Evolutionary conservation across 2,329 filamentous ascomycete species (phyloP), one percentile per base, ranked within the genome.

Genomic region (Cytospora schulzeri): DNA sequence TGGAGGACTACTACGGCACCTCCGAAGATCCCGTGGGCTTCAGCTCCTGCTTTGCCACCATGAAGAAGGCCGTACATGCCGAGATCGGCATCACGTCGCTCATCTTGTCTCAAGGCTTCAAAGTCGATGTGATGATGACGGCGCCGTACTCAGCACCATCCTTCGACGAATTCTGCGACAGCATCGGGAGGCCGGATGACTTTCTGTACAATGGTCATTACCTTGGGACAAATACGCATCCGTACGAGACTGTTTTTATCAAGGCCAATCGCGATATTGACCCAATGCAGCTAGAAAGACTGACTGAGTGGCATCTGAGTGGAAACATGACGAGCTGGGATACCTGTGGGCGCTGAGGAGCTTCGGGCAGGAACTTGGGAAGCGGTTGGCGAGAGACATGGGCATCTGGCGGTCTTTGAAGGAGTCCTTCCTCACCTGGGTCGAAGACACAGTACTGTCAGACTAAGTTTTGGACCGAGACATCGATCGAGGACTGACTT

Each of bases 191-290:
- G 19, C 66, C 63, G 11, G 67, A 69, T 12, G 76, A 75, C 58
- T 53, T 73, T 26, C 63, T 71, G 15, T 72, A 66, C 59, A 65
- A 71, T 31, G 65, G 68, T 26, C 67, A 63, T 33, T 74, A 76
- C 62, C 70, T 73, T 62, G 76, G 74, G 38, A 71, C 69, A 60
- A 75, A 71, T 58, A 60, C 76, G 9, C 76, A 78, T 53, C 76
- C 76, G 1, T 78, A 77, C 68, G 76, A 78, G 71, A 75, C 73
- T 1, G 60, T 78, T 22, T 78, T 78, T 62, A 68, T 73, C 62
- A 76, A 77, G 68, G 72, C 74, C 5, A 75, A 76, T 55, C 68
- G 71, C 35, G 68, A 71, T 11, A 72, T 76, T 38, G 74, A 76
- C 53, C 69, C 69, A 0, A 35, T 52, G 1, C 58, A 72, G 33